Conservation (phyloP, 139 green algal species). For the Coelastrella sp. region DNA sequence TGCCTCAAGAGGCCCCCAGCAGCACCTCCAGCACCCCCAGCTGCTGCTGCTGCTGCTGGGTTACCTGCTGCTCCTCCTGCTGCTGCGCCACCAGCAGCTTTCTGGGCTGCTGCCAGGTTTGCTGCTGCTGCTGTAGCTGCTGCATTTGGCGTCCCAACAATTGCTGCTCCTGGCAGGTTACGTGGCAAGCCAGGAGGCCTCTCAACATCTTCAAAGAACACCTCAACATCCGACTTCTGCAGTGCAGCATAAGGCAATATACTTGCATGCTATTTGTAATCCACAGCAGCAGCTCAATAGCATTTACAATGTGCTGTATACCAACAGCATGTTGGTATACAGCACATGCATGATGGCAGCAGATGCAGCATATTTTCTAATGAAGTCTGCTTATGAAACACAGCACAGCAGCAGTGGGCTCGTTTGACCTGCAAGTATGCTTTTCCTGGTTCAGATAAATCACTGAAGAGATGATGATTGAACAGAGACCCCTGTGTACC, state of each 20-base stretch:
- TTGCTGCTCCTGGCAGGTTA: background rate
- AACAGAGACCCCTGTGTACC: no score
- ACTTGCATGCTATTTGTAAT: no score
- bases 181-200: conserved; percentile 64
- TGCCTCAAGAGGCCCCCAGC: conserved; percentile 5
- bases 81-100: background rate
- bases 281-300: background rate
- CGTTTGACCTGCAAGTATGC: no score
- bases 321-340: no score
- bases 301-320: background rate
- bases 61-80: background rate
- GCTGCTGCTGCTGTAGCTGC: background rate
- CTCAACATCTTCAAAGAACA: conserved; percentile 61
- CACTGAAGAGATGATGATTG: no score
- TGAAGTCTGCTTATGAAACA: no score
- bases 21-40: background rate
- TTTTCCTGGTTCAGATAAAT: no score
- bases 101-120: background rate
- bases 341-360: no score
- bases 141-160: background rate
- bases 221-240: conserved; percentile 44
- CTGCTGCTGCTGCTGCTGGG: background rate
- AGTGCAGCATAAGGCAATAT: no score
- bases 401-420: no score
- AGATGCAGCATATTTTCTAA: no score